Percentiles rank a stretch among this genome's conserved stretches.
phyloP scores from a whole-genome alignment of 345 rosid genomes.

The Populus davidiana region DNA sequence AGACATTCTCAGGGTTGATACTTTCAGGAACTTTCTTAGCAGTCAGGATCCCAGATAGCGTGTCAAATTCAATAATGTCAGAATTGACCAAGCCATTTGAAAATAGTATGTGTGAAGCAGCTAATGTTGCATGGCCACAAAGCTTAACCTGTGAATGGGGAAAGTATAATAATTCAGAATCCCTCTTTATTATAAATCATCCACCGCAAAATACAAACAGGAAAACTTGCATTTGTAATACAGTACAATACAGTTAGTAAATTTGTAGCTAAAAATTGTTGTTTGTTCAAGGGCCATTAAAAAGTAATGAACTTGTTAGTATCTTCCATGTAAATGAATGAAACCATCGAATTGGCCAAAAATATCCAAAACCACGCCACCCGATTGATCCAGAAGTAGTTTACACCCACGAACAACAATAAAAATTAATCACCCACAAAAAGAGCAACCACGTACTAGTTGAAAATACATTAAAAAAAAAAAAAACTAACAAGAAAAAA shows the following conservation, averaged over 20 bases:
- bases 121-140: constrained; percentile 88
- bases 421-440: not conserved
- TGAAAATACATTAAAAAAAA: not conserved
- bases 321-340: no score
- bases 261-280: not conserved
- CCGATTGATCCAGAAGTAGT: no score
- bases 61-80: constrained; percentile 59
- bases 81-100: constrained; percentile 47
- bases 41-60: constrained; percentile 59
- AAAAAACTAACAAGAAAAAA: not conserved
- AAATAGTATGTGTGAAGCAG: constrained; percentile 70
- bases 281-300: not conserved
- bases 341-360: no score
- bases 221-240: not conserved
- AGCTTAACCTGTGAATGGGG: constrained; percentile 51
- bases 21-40: constrained; percentile 50
- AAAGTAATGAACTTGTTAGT: no score
- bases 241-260: not conserved
- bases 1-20: constrained; percentile 3
- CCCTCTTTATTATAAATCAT: not conserved
- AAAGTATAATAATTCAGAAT: not conserved
- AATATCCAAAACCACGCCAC: no score
- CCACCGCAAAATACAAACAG: not conserved
- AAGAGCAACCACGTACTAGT: not conserved
- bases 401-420: no score